These are phyloP conservation scores for Fomitopsis pinicola DNA, from an alignment of 1,284 basidiomycete species.

Conservation along the genomic window DNA sequence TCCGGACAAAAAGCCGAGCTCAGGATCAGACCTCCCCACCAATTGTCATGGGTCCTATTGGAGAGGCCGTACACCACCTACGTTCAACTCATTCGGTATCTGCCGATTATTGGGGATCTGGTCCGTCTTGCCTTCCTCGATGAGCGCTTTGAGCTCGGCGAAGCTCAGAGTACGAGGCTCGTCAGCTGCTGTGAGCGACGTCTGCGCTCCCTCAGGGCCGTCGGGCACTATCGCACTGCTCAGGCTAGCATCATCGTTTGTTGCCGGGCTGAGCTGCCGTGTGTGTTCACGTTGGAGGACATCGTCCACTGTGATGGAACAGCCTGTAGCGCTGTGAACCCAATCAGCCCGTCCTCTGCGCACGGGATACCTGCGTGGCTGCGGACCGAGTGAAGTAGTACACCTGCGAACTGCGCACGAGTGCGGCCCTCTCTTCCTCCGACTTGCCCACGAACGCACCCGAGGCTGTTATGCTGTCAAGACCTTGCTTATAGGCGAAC, in stretches of 20 bases:
- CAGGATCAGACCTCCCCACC: no score
- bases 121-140: constrained; percentile 65
- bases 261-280: neutral
- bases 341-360: neutral
- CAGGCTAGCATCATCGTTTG: neutral
- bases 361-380: constrained; percentile 2
- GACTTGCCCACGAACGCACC: constrained; percentile 34
- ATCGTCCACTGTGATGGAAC: constrained; percentile 21
- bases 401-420: constrained; percentile 49
- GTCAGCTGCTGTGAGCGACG: neutral
- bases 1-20: no score
- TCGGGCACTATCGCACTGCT: neutral
- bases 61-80: constrained; percentile 33
- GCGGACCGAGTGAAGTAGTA: constrained; percentile 72
- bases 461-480: constrained; percentile 48
- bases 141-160: constrained; percentile 61
- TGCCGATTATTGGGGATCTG: constrained; percentile 73
- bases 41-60: no score
- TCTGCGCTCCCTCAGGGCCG: neutral
- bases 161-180: constrained; percentile 50
- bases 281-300: constrained; percentile 6
- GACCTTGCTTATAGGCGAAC: constrained; percentile 49
- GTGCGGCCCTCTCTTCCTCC: constrained; percentile 40
- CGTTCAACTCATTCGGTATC: constrained; percentile 61
- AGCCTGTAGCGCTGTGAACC: constrained; percentile 16